Percentiles rank a stretch among this genome's conserved stretches.
Evolutionary conservation across 306 rosid species (phyloP).

Genomic region (Pyrus bretschneideri): DNA sequence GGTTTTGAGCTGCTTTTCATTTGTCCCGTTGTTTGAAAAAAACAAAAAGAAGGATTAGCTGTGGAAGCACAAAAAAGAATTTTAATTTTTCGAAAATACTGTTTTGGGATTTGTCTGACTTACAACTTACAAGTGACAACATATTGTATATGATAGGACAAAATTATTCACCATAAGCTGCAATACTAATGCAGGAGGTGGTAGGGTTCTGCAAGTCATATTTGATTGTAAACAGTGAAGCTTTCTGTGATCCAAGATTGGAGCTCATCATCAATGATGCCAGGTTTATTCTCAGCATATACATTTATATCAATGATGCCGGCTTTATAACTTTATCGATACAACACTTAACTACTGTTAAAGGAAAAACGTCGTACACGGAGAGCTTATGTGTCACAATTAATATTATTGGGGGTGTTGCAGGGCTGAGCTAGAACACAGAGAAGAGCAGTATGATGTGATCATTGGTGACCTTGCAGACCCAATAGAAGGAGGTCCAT

Average conservation of each 20-base stretch:
- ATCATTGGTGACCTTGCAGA: conserved; percentile 92
- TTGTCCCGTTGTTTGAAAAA: neutral
- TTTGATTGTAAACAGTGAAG: conserved; percentile 74
- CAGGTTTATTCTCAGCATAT: conserved; percentile 27
- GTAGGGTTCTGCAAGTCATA: conserved; percentile 90
- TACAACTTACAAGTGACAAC: neutral
- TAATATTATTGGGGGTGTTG: conserved; percentile 11
- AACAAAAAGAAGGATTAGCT: neutral
- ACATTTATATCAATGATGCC: neutral
- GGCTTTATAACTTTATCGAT: neutral
- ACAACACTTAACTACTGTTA: neutral
- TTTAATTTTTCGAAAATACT: neutral
- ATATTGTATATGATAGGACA: no score
- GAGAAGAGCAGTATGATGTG: conserved; percentile 64
- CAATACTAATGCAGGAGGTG: conserved; percentile 59
- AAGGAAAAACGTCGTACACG: neutral
- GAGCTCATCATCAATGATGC: conserved; percentile 86
- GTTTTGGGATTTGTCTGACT: neutral
- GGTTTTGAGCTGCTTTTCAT: neutral
- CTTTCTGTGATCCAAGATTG: conserved; percentile 74
- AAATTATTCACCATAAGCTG: neutral
- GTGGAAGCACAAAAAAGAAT: neutral
- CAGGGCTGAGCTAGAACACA: conserved; percentile 72
- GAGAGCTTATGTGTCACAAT: no score
- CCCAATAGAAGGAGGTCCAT: conserved; percentile 96